A percentile compares a stretch with the other conserved stretches of the same genome.
Conservation (phyloP, 495 filamentous ascomycete genomes). For the Hyaloscypha hepaticicola region DNA sequence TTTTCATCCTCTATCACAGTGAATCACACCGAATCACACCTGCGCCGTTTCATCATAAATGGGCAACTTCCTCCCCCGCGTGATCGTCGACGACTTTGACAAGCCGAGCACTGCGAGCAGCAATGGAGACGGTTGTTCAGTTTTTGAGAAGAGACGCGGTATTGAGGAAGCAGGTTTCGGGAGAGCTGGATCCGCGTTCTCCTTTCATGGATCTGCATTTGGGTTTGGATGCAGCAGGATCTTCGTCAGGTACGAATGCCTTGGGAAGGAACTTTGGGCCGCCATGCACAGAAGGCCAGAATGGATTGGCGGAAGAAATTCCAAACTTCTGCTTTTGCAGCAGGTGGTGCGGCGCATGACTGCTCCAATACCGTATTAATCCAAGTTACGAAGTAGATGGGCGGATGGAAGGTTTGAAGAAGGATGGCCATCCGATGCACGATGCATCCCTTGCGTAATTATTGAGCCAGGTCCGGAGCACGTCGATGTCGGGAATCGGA, state of each 20-base stretch:
- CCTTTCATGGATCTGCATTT: conserved; percentile 16
- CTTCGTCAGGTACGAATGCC: conserved; percentile 22
- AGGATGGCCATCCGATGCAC: not conserved
- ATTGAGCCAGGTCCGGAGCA: conserved; percentile 2
- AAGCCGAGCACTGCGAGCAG: not conserved
- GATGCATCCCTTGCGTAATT: conserved; percentile 20
- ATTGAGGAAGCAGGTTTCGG: not conserved
- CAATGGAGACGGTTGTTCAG: not conserved
- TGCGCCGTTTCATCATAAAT: not conserved
- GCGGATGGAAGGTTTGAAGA: not conserved
- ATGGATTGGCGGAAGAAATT: conserved; percentile 24
- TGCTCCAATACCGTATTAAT: not conserved
- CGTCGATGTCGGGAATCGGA: conserved; percentile 7
- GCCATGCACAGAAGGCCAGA: conserved; percentile 20
- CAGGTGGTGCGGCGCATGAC: conserved; percentile 18
- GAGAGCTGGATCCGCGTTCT: not conserved
- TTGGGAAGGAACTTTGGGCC: conserved; percentile 19
- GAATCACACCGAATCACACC: conserved; percentile 2
- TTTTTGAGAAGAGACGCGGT: not conserved
- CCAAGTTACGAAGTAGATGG: not conserved
- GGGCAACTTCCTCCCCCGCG: not conserved
- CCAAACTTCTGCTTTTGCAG: conserved; percentile 9
- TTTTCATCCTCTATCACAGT: not conserved
- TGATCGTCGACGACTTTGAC: not conserved
- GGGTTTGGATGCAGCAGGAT: conserved; percentile 11